Conservation (phyloP, 306 rosid genomes). For the Cucurbita ficifolia region DNA sequence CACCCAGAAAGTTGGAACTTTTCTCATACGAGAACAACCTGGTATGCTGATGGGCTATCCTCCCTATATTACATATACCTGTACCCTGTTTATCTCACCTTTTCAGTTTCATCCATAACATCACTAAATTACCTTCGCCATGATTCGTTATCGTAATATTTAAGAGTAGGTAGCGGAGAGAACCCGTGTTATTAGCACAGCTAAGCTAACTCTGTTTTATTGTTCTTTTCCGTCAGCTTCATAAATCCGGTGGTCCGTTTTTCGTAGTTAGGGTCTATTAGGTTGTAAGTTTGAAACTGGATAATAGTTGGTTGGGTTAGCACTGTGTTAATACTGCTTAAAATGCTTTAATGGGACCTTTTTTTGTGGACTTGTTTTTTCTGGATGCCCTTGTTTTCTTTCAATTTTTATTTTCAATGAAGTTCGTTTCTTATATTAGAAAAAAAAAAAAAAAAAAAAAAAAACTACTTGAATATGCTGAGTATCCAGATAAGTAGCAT, state of each 20-base stretch:
- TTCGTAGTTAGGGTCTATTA: background rate
- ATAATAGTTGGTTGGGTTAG: background rate
- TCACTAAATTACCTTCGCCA: background rate
- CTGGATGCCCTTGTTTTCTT: no score
- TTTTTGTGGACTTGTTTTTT: no score
- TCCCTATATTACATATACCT: background rate
- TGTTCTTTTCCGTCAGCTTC: background rate
- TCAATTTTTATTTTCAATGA: no score
- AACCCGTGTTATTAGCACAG: background rate
- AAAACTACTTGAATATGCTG: background rate
- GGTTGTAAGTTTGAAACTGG: background rate
- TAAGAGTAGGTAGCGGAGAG: background rate
- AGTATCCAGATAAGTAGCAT: background rate
- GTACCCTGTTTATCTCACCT: background rate
- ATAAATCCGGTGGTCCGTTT: background rate
- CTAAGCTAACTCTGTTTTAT: background rate
- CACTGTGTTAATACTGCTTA: background rate
- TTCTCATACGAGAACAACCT: slow-evolving; percentile 80
- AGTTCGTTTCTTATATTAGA: no score
- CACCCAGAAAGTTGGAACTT: slow-evolving; percentile 59
- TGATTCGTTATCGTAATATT: background rate
- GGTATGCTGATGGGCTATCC: slow-evolving; percentile 26
- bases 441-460: no score
- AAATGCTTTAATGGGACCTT: background rate
- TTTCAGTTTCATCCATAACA: background rate